Conservation (phyloP, 106 monocot genomes). For the Platanthera guangdongensis region DNA sequence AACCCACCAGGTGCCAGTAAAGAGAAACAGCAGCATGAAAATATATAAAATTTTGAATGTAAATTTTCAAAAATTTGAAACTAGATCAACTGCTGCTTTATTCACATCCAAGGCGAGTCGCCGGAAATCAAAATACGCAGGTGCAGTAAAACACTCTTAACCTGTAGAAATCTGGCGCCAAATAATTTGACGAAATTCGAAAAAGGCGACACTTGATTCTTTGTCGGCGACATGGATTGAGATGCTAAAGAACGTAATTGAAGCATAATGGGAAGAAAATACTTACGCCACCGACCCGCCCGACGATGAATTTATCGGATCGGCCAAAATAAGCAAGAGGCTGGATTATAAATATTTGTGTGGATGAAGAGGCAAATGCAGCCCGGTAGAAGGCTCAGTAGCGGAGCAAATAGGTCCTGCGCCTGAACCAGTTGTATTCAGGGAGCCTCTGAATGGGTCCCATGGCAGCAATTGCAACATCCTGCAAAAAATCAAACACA, state of each 20-base stretch:
- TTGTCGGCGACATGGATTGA: background rate
- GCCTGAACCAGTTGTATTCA: slow-evolving; percentile 96
- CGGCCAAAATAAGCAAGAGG: background rate
- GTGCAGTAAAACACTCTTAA: background rate
- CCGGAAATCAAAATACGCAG: background rate
- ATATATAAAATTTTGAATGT: too few relatives aligned
- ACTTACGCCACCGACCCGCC: background rate
- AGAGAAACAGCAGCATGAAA: too few relatives aligned
- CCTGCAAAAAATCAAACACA: slow-evolving; percentile 26
- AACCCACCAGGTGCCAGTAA: too few relatives aligned
- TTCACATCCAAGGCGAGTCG: too few relatives aligned
- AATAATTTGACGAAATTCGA: background rate
- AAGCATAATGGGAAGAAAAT: background rate
- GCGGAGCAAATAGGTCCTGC: slow-evolving; percentile 70
- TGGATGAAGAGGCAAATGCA: background rate
- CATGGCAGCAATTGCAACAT: slow-evolving; percentile 82
- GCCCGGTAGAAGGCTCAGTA: slow-evolving; percentile 18
- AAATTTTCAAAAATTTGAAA: too few relatives aligned
- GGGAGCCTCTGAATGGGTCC: slow-evolving; percentile 72
- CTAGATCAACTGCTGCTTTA: too few relatives aligned
- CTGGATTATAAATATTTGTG: background rate
- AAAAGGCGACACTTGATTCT: background rate
- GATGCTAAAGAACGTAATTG: background rate
- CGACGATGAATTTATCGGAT: background rate
- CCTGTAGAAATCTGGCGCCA: background rate